Evolutionary conservation across 1,284 basidiomycete species (phyloP).

Genomic region (Singerocomus inundabilis): DNA sequence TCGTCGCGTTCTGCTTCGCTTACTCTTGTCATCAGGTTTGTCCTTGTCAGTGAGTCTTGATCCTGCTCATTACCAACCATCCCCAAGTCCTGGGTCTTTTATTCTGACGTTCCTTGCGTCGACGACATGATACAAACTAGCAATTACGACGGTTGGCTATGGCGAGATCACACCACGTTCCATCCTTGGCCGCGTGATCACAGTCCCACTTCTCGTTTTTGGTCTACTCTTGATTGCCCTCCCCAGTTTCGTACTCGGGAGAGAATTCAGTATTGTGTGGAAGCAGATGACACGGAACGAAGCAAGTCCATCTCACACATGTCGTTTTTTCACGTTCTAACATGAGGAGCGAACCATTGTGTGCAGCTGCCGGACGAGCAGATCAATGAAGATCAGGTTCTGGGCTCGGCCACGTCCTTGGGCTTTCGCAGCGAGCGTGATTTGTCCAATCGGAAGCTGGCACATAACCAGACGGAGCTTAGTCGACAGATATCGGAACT

Average conservation of each 20-base stretch:
- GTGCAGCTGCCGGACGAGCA: constrained; percentile 3
- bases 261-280: constrained; percentile 88
- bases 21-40: constrained; percentile 32
- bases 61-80: background rate
- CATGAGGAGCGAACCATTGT: background rate
- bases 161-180: constrained; percentile 85
- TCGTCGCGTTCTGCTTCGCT: background rate
- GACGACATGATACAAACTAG: constrained; percentile 33
- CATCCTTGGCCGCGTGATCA: constrained; percentile 78
- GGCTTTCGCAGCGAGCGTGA: constrained; percentile 34
- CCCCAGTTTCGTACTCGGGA: constrained; percentile 83
- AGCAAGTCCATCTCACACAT: constrained; percentile 26
- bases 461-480: constrained; percentile 61
- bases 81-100: background rate
- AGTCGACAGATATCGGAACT: constrained; percentile 60
- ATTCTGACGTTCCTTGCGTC: background rate
- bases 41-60: constrained; percentile 47
- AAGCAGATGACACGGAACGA: constrained; percentile 67
- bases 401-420: background rate
- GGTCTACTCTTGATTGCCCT: constrained; percentile 84
- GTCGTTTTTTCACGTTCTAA: background rate
- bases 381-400: constrained; percentile 3
- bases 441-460: constrained; percentile 54
- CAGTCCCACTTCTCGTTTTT: constrained; percentile 81
- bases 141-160: constrained; percentile 84